Percentiles rank a stretch among this genome's conserved stretches.
Evolutionary conservation across 2,329 filamentous ascomycete species (phyloP).

Genomic region (Ceratocystis harringtonii): DNA sequence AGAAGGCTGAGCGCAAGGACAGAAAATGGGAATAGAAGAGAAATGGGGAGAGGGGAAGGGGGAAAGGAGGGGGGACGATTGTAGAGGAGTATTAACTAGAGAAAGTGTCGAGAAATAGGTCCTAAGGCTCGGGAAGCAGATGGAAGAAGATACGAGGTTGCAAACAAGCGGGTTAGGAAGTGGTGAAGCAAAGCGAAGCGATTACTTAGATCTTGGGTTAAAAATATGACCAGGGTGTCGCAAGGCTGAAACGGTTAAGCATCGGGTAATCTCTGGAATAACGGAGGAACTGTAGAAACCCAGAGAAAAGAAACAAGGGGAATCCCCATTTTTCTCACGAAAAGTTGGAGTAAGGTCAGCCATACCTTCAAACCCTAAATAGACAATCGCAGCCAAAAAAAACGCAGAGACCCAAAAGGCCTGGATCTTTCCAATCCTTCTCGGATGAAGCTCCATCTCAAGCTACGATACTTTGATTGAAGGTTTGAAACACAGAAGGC

Average conservation of each 20-base stretch:
- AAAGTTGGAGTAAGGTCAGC: neutral
- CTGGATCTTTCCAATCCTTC: neutral
- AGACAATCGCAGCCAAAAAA: neutral
- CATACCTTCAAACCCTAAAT: neutral
- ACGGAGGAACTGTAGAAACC: neutral
- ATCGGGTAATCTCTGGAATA: neutral
- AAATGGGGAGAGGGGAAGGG: neutral
- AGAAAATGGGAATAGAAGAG: neutral
- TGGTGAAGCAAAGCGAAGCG: constrained; percentile 6
- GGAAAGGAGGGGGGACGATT: neutral
- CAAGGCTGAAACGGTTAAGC: constrained; percentile 13
- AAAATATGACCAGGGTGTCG: constrained; percentile 1
- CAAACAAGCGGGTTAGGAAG: constrained; percentile 7
- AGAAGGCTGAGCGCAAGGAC: constrained; percentile 16
- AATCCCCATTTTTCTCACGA: neutral
- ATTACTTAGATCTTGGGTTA: constrained; percentile 3
- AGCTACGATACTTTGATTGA: neutral
- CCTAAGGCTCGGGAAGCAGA: neutral
- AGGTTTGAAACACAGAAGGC: neutral
- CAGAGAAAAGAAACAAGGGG: neutral
- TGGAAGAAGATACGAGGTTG: constrained; percentile 7
- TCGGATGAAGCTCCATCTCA: neutral
- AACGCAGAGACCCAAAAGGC: neutral
- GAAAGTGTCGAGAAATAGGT: constrained; percentile 24
- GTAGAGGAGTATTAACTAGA: constrained; percentile 21